Conservation (phyloP, 176 grass and related monocot species). For the Guadua angustifolia region DNA sequence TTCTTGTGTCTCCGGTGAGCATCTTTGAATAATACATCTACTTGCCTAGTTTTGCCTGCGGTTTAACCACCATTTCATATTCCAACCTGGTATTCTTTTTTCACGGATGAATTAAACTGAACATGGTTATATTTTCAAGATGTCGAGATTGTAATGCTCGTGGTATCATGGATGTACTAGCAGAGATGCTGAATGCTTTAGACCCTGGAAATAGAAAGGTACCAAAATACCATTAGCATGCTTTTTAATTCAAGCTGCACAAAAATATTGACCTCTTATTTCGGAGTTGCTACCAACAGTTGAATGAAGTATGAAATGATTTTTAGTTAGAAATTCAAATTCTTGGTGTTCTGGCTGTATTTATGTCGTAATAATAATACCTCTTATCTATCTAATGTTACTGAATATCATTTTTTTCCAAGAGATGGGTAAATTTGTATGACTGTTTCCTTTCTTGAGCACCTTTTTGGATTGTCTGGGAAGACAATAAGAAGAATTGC, state of each 20-base stretch:
- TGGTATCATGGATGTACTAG: slow-evolving; percentile 95
- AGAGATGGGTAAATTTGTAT: slow-evolving; percentile 14
- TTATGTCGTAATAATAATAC: slow-evolving; percentile 22
- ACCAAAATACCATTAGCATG: slow-evolving; percentile 31
- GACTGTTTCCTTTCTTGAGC: slow-evolving; percentile 6
- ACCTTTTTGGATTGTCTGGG: not conserved
- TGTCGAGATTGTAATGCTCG: slow-evolving; percentile 97
- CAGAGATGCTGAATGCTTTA: slow-evolving; percentile 97
- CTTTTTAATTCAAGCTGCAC: slow-evolving; percentile 31
- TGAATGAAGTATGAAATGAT: slow-evolving; percentile 18
- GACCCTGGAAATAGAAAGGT: slow-evolving; percentile 98
- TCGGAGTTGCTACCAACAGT: not conserved
- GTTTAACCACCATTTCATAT: slow-evolving; percentile 10
- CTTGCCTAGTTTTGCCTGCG: slow-evolving; percentile 8
- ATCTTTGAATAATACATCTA: slow-evolving; percentile 23
- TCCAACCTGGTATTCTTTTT: slow-evolving; percentile 14
- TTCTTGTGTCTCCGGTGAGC: slow-evolving; percentile 18
- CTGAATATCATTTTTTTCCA: not conserved
- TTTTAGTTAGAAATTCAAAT: slow-evolving; percentile 28
- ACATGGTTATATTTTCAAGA: slow-evolving; percentile 59
- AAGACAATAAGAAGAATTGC: not conserved
- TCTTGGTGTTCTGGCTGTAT: slow-evolving; percentile 28
- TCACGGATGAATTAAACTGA: slow-evolving; percentile 37
- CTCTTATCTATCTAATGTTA: slow-evolving; percentile 19
- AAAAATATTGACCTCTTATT: slow-evolving; percentile 27